Percentiles rank a stretch among this genome's conserved stretches.
phyloP scores from a whole-genome alignment of 2,329 filamentous ascomycete species.

The Trichoderma sp. region DNA sequence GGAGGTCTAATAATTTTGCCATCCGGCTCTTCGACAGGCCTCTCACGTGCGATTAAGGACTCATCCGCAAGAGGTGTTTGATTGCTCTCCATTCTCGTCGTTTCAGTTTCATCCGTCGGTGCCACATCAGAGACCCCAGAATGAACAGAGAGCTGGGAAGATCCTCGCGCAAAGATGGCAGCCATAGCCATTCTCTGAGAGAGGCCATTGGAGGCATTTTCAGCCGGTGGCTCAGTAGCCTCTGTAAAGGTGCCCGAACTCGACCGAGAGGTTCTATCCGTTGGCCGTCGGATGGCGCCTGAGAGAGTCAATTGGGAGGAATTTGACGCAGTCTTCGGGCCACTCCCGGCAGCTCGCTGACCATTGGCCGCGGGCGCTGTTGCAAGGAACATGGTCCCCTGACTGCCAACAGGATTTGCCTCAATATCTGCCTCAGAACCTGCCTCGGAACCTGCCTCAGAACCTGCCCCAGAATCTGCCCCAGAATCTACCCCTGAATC shows the following conservation, averaged over 20 bases:
- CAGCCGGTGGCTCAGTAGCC: background rate
- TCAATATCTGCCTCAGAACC: conserved; percentile 4
- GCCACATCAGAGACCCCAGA: background rate
- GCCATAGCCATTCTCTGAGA: conserved; percentile 22
- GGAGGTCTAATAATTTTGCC: background rate
- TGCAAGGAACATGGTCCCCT: background rate
- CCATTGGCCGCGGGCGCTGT: background rate
- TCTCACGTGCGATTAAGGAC: background rate
- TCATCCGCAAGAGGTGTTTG: background rate
- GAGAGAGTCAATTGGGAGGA: background rate
- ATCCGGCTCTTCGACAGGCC: background rate
- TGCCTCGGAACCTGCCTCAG: too few relatives aligned
- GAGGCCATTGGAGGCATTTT: background rate
- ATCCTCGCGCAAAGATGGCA: conserved; percentile 28
- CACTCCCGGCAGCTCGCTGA: background rate
- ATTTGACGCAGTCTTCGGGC: background rate
- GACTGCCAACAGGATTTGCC: background rate
- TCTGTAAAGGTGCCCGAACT: background rate
- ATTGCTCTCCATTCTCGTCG: background rate
- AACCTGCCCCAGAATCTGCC: too few relatives aligned
- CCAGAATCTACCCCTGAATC: too few relatives aligned
- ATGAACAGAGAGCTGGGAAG: conserved; percentile 23
- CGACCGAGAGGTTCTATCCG: background rate
- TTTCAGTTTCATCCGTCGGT: background rate
- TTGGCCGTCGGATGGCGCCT: background rate